A percentile compares a stretch with the other conserved stretches of the same genome.
These are phyloP conservation scores for Daldinia vernicosa DNA, from an alignment of 495 filamentous ascomycete species.

Conservation along the genomic window DNA sequence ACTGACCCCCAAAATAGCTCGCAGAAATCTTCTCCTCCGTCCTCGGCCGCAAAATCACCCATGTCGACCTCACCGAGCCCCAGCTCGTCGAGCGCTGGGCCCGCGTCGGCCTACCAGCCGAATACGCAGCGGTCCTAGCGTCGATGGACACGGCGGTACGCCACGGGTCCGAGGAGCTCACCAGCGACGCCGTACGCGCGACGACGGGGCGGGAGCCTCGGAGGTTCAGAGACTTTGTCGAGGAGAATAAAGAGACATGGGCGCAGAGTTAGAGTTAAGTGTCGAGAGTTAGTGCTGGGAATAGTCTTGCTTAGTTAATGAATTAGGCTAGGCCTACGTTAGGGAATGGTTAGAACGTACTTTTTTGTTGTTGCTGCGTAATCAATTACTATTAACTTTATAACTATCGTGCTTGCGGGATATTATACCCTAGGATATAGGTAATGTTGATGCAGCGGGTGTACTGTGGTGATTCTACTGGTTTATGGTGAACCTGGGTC, in stretches of 20 bases:
- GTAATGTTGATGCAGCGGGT: too few species aligned
- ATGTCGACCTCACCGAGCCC: slow-evolving; percentile 52
- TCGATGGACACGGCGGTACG: slow-evolving; percentile 49
- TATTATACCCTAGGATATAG: too few species aligned
- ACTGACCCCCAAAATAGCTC: slow-evolving; percentile 44
- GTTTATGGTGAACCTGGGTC: too few species aligned
- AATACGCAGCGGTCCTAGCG: slow-evolving; percentile 49
- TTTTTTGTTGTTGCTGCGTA: too few species aligned
- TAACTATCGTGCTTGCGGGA: too few species aligned
- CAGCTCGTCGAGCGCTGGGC: slow-evolving; percentile 43
- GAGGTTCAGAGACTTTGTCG: slow-evolving; percentile 48
- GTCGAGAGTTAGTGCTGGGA: not conserved
- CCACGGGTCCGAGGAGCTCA: slow-evolving; percentile 51
- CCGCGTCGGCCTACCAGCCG: slow-evolving; percentile 45
- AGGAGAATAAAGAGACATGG: slow-evolving; percentile 40
- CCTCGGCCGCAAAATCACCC: slow-evolving; percentile 53
- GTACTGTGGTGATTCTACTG: too few species aligned
- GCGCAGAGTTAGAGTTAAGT: not conserved
- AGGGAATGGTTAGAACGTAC: too few species aligned
- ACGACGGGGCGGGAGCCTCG: slow-evolving; percentile 50
- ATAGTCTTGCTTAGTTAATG: too few species aligned
- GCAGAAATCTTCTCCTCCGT: slow-evolving; percentile 52
- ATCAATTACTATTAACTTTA: too few species aligned
- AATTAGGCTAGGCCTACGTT: too few species aligned
- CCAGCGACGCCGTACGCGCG: slow-evolving; percentile 50